Evolutionary conservation across 2,329 filamentous ascomycete species (phyloP).

Genomic region (Onygenales sp.): DNA sequence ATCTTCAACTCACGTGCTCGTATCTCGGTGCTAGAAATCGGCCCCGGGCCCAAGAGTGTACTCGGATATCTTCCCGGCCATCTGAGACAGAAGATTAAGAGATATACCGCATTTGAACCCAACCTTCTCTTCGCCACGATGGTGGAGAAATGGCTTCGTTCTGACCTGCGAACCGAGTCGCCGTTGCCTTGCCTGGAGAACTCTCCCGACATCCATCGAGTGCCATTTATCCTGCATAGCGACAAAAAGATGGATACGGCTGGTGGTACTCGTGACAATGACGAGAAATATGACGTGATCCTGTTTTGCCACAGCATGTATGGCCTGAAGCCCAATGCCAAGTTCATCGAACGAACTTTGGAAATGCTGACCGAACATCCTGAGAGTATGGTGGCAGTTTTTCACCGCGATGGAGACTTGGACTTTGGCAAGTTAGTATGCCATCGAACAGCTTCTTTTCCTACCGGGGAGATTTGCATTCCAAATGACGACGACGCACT

Average conservation of each 20-base stretch:
- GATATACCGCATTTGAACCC: conserved; percentile 48
- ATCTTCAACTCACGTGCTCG: conserved; percentile 31
- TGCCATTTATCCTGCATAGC: conserved; percentile 30
- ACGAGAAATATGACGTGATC: conserved; percentile 44
- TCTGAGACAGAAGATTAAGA: conserved; percentile 37
- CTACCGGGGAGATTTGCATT: conserved; percentile 36
- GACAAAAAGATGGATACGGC: conserved; percentile 12
- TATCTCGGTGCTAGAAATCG: conserved; percentile 51
- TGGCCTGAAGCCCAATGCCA: conserved; percentile 43
- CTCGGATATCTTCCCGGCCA: conserved; percentile 39
- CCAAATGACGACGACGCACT: conserved; percentile 37
- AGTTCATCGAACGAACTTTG: conserved; percentile 39
- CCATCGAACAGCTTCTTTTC: conserved; percentile 39
- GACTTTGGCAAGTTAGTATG: conserved; percentile 41
- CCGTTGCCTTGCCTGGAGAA: conserved; percentile 35
- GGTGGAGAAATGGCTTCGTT: conserved; percentile 36
- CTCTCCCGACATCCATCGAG: conserved; percentile 29
- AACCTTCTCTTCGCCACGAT: conserved; percentile 37
- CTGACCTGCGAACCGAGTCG: conserved; percentile 16
- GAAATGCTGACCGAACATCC: conserved; percentile 36
- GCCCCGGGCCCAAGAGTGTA: conserved; percentile 48
- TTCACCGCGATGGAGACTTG: conserved; percentile 44
- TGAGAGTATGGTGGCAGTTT: conserved; percentile 40
- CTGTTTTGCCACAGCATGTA: conserved; percentile 59
- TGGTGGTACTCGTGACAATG: conserved; percentile 12